A percentile compares a stretch with the other conserved stretches of the same genome.
phyloP scores from a whole-genome alignment of 768 basidiomycete species.

The Panaeolus papilionaceus region DNA sequence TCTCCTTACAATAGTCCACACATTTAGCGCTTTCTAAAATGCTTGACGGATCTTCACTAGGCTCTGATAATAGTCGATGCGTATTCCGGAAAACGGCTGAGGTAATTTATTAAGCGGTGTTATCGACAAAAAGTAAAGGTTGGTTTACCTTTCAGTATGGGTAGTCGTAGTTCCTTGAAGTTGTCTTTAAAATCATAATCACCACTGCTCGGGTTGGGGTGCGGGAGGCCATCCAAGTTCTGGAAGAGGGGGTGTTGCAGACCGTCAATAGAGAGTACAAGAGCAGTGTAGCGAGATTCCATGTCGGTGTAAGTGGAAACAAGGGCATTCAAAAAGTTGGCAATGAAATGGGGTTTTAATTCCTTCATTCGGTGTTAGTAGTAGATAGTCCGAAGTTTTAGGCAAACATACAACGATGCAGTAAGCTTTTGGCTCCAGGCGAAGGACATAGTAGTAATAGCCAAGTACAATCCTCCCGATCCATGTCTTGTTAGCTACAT shows the following conservation, averaged over 20 bases:
- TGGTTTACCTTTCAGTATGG: conserved; percentile 35
- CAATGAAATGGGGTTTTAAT: conserved; percentile 55
- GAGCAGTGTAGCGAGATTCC: conserved; percentile 63
- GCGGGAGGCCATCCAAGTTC: conserved; percentile 31
- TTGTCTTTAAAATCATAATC: conserved; percentile 37
- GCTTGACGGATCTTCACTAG: conserved; percentile 9
- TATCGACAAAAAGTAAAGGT: neutral
- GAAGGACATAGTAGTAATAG: conserved; percentile 34
- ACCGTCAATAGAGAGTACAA: conserved; percentile 64
- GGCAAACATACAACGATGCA: conserved; percentile 42
- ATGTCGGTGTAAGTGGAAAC: conserved; percentile 52
- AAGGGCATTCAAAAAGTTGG: conserved; percentile 58
- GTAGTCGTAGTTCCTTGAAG: conserved; percentile 39
- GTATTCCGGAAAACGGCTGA: conserved; percentile 22
- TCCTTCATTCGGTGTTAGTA: conserved; percentile 37
- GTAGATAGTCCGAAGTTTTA: neutral
- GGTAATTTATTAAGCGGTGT: neutral
- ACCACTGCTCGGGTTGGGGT: conserved; percentile 23
- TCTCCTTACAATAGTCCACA: conserved; percentile 23
- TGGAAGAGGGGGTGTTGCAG: conserved; percentile 58
- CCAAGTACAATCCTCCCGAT: neutral
- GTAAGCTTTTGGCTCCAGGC: conserved; percentile 67
- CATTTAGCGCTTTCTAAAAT: conserved; percentile 2
- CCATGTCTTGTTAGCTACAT: neutral
- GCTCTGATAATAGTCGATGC: neutral